Evolutionary conservation across 257 asterid species (phyloP), one percentile per base, ranked within the genome.

Genomic region (Ilex asprella): DNA sequence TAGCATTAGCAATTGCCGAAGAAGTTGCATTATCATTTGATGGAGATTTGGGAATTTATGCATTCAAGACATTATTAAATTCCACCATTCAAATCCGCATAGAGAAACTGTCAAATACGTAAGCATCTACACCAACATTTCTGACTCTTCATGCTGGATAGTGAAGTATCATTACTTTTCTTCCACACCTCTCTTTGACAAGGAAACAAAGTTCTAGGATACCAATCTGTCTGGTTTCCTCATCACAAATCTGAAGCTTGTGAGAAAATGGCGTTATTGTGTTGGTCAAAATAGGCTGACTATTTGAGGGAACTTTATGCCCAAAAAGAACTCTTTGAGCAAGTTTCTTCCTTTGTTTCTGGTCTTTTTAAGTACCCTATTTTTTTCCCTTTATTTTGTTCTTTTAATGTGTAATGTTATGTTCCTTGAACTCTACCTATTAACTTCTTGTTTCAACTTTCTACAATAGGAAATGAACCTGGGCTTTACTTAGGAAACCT

Each of bases 51-150:
- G 95, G 92, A 59, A 83, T 91, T 31, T 91, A 91, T 66, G 96
- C 98, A 49, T 91, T 91, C 67, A 88, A 68, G 85, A 86, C 98
- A 15, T 59, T 71, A 35, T 62, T 76, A 12, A 84, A 91, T 78
- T 87, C 79, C 60, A 65, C 71, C 43, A 76, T 88, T 75, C 88
- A 86, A 88, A 86, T 91, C 67, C 88, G 98, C 63, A 60, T 91
- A 53, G 96, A 91, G 82, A 79, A 91, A 69, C 84, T 88, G 56
- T 86, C 96, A 27, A 91, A 79, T 62, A 88, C 79, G 98, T 88
- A 81, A 88, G 91, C 62, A 65, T 39, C 14, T 39, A 57, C n/a
- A 49, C 54, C 15, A 7, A 0, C 10, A 53, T 15, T 7, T 5
- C 29, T 7, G 10, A 16, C 10, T 7, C 14, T 15, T 6, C 30